A percentile compares a stretch with the other conserved stretches of the same genome.
Conservation (phyloP, 2,329 filamentous ascomycete species). For the Trichoderma sp. region DNA sequence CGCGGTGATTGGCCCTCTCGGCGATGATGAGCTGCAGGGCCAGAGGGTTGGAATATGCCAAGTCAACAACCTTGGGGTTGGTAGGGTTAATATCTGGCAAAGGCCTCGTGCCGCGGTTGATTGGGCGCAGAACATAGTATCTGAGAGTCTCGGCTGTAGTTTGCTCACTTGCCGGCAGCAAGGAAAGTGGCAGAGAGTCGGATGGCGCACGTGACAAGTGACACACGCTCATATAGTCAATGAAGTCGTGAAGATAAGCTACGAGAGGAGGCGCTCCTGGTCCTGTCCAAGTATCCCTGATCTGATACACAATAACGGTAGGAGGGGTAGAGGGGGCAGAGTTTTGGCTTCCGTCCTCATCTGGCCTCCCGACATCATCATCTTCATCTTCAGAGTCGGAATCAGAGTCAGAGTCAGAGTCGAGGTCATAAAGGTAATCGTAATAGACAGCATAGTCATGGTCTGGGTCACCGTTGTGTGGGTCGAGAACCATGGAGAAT, state of each 20-base stretch:
- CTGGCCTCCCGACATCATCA: not conserved
- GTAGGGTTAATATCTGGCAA: slow-evolving; percentile 49
- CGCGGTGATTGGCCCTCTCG: slow-evolving; percentile 44
- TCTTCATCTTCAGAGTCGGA: not conserved
- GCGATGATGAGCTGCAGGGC: slow-evolving; percentile 49
- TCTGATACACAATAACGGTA: not conserved
- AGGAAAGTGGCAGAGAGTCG: slow-evolving; percentile 30
- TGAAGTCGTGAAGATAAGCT: not conserved
- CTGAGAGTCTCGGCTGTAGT: slow-evolving; percentile 47
- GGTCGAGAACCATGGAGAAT: not conserved
- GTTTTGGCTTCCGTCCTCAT: not conserved
- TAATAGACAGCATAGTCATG: slow-evolving; percentile 3
- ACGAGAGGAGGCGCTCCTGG: not conserved
- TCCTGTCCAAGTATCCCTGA: not conserved
- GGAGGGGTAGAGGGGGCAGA: not conserved
- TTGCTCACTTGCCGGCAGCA: slow-evolving; percentile 34
- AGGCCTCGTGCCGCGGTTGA: slow-evolving; percentile 50
- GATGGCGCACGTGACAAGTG: not conserved
- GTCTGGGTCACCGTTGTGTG: not conserved
- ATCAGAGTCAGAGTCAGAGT: not conserved
- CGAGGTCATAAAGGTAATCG: not conserved
- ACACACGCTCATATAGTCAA: not conserved
- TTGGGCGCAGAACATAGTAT: slow-evolving; percentile 47
- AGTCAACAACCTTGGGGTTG: slow-evolving; percentile 46
- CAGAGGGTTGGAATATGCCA: slow-evolving; percentile 48